These are phyloP conservation scores for Tolypocladium ophioglossoides DNA, from an alignment of 2,329 filamentous ascomycete species.

Conservation along the genomic window DNA sequence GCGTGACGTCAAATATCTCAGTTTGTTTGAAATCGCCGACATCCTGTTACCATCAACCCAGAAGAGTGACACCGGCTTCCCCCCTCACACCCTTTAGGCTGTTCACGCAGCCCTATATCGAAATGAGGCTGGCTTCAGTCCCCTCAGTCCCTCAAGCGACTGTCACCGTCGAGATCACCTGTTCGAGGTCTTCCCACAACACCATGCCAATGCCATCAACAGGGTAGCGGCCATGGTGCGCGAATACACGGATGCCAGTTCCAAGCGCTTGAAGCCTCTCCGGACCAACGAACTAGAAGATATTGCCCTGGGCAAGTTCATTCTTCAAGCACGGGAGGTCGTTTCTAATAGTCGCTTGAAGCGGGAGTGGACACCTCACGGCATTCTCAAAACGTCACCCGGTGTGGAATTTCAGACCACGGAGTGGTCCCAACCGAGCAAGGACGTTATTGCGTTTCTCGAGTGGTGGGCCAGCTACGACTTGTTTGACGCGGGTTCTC, in stretches of 20 bases:
- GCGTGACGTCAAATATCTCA: constrained; percentile 31
- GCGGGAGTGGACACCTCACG: constrained; percentile 38
- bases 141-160: constrained; percentile 35
- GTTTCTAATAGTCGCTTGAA: constrained; percentile 41
- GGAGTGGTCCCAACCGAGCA: constrained; percentile 19
- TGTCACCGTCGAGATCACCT: constrained; percentile 40
- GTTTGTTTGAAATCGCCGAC: constrained; percentile 39
- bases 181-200: constrained; percentile 43
- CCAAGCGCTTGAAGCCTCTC: constrained; percentile 8
- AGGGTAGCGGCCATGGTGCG: constrained; percentile 22
- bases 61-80: constrained; percentile 26
- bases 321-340: constrained; percentile 34
- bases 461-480: constrained; percentile 54
- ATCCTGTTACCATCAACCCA: constrained; percentile 27
- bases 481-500: constrained; percentile 40
- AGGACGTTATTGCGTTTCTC: constrained; percentile 54
- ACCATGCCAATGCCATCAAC: constrained; percentile 17
- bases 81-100: constrained; percentile 50
- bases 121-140: constrained; percentile 50
- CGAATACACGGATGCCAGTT: constrained; percentile 14
- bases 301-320: constrained; percentile 30
- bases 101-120: constrained; percentile 54
- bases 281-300: constrained; percentile 7
- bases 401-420: constrained; percentile 10
- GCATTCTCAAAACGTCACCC: constrained; percentile 26